Evolutionary conservation across 2,329 filamentous ascomycete genomes (phyloP).

Genomic region (Stagonosporopsis tanaceti): DNA sequence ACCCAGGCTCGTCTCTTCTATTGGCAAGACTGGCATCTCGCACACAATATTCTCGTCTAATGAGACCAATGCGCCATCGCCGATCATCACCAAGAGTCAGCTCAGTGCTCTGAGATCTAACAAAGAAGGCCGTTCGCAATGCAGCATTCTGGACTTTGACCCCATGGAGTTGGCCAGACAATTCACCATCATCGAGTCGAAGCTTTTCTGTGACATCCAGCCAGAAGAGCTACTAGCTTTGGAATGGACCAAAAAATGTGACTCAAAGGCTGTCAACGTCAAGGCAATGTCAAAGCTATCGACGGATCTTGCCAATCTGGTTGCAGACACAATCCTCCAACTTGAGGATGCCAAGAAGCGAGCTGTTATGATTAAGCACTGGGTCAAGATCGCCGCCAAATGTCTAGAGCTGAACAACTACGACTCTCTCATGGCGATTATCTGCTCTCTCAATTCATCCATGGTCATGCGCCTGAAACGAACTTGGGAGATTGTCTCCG

Average conservation of each 20-base stretch:
- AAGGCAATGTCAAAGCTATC: slow-evolving; percentile 93
- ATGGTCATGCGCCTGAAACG: slow-evolving; percentile 86
- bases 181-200: slow-evolving; percentile 89
- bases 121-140: slow-evolving; percentile 73
- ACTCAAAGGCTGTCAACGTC: slow-evolving; percentile 83
- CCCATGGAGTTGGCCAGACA: slow-evolving; percentile 90
- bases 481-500: slow-evolving; percentile 90
- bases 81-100: slow-evolving; percentile 79
- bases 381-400: slow-evolving; percentile 92
- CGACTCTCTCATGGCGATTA: slow-evolving; percentile 95
- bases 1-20: slow-evolving; percentile 81
- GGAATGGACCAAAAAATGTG: slow-evolving; percentile 91
- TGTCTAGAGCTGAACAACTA: slow-evolving; percentile 94
- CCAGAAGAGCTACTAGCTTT: slow-evolving; percentile 90
- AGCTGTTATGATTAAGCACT: slow-evolving; percentile 91
- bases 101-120: slow-evolving; percentile 74
- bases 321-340: slow-evolving; percentile 89
- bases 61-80: slow-evolving; percentile 74
- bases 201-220: slow-evolving; percentile 88
- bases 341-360: slow-evolving; percentile 92
- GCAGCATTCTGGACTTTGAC: slow-evolving; percentile 88
- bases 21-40: slow-evolving; percentile 85
- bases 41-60: slow-evolving; percentile 73
- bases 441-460: slow-evolving; percentile 91
- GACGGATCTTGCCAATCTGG: slow-evolving; percentile 89